phyloP scores from a whole-genome alignment of 306 rosid genomes.

The Lablab purpureus region DNA sequence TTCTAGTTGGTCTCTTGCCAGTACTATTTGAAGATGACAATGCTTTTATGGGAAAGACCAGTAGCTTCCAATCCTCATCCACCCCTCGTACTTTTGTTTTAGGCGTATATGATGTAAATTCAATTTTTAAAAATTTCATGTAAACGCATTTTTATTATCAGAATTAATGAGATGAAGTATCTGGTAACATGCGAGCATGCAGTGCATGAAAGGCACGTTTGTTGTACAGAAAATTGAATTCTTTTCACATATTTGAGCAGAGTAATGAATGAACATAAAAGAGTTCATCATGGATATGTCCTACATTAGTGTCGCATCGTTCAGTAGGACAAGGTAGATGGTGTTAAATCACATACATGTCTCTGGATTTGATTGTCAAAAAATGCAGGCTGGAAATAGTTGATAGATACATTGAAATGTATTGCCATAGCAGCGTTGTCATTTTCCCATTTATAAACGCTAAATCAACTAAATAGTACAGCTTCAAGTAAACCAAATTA shows the following conservation, averaged over 20 bases:
- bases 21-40: slow-evolving; percentile 56
- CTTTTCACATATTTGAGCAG: neutral
- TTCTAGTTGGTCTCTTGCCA: slow-evolving; percentile 64
- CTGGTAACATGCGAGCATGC: neutral
- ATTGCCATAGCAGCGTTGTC: neutral
- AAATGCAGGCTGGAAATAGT: slow-evolving; percentile 20
- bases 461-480: slow-evolving; percentile 27
- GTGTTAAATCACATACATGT: slow-evolving; percentile 34
- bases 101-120: neutral
- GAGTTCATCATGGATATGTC: slow-evolving; percentile 7
- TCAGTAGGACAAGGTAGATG: slow-evolving; percentile 24
- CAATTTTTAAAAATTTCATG: neutral
- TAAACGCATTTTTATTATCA: neutral
- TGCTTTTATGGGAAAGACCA: slow-evolving; percentile 46
- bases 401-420: slow-evolving; percentile 21
- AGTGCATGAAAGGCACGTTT: neutral
- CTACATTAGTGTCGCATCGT: slow-evolving; percentile 38
- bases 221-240: neutral
- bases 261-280: slow-evolving; percentile 17
- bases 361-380: slow-evolving; percentile 34
- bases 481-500: slow-evolving; percentile 28
- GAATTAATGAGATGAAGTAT: neutral
- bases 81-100: slow-evolving; percentile 4
- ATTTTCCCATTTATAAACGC: slow-evolving; percentile 39
- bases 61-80: slow-evolving; percentile 35